These are phyloP conservation scores for Leucogyrophana mollusca DNA, from an alignment of 768 basidiomycete genomes.

Conservation along the genomic window DNA sequence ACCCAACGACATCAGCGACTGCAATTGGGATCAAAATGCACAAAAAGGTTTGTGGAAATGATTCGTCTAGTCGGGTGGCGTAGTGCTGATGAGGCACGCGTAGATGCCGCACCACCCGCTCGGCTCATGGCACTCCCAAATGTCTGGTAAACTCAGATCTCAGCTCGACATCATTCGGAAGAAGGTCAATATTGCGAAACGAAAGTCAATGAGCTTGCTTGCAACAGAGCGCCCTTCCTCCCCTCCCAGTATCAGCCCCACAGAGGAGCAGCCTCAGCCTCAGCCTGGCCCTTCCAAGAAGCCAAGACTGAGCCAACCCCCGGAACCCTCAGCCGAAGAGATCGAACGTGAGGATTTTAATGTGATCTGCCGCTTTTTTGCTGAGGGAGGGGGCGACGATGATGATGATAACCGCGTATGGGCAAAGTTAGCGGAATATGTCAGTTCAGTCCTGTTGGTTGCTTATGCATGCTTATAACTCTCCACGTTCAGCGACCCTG, in stretches of 20 bases:
- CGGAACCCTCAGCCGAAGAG: conserved; percentile 1
- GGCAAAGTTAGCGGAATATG: conserved; percentile 46
- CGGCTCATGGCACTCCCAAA: conserved; percentile 49
- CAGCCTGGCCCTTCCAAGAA: conserved; percentile 5
- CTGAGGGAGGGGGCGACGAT: conserved; percentile 46
- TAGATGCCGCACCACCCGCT: conserved; percentile 62
- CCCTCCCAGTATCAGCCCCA: no score
- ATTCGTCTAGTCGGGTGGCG: not conserved
- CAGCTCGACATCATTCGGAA: conserved; percentile 49
- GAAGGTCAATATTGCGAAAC: conserved; percentile 47
- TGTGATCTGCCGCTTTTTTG: conserved; percentile 54
- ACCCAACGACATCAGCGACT: conserved; percentile 41
- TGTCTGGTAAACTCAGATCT: conserved; percentile 30
- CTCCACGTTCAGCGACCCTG: conserved; percentile 33
- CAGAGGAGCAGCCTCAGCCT: no score
- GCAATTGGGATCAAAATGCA: conserved; percentile 39
- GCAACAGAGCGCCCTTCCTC: no score
- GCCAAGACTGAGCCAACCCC: not conserved
- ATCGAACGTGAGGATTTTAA: conserved; percentile 44
- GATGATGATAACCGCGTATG: conserved; percentile 51
- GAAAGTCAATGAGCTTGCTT: conserved; percentile 44
- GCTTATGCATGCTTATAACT: conserved; percentile 2
- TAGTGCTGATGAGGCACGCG: conserved; percentile 1
- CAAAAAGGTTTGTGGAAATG: conserved; percentile 39
- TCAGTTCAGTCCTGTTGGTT: conserved; percentile 21